Base-by-base conservation (phyloP, 768 basidiomycete genomes). In the Chiua virens region DNA sequence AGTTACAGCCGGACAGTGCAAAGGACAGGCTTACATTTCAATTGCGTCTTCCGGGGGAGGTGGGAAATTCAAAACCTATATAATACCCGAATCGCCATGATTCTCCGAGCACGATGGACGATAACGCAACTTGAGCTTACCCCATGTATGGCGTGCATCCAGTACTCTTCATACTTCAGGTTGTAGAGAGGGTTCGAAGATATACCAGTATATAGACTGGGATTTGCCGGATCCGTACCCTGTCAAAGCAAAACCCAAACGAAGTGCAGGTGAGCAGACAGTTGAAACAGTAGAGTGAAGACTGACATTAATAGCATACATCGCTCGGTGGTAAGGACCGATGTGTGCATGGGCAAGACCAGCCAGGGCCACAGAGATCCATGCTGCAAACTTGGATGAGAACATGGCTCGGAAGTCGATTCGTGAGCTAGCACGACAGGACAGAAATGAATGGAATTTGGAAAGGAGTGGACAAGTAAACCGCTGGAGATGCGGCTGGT, bases 271-370 rank as follows among this genome's bases (percentile, higher is more conserved):
- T 17, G 15, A 4, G 41, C 30, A 14, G 8, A 32, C 34, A 3
- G 25, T 7, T 7, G 8, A 3, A 27, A n/a, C 10, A 8, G 27
- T 14, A 23, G 27, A 17, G 36, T 13, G 22, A 8, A 20, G 27
- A 17, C 21, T 46, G 15, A 61, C 60, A n/a, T 63, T 43, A 15
- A 42, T 0, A 28, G 42, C 21, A 15, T 37, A 61, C 56, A 62
- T 55, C 34, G 17, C 30, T 0, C 0, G 1, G 23, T 20, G 2
- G 11, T 5, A 62, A 5, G 22, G 1, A 35, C 0, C 10, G 1
- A 43, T 17, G 42, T 61, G 60, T 3, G 50, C 60, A 32, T 36
- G 20, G 6, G 41, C 49, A 11, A 63, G 43, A 32, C 48, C 30
- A 37, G 53, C 57, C 9, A 61, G 35, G 37, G 49, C 41, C 5